A percentile compares a stretch with the other conserved stretches of the same genome.
Conservation (phyloP, 2,329 filamentous ascomycete species). For the Lanzia echinophila region DNA sequence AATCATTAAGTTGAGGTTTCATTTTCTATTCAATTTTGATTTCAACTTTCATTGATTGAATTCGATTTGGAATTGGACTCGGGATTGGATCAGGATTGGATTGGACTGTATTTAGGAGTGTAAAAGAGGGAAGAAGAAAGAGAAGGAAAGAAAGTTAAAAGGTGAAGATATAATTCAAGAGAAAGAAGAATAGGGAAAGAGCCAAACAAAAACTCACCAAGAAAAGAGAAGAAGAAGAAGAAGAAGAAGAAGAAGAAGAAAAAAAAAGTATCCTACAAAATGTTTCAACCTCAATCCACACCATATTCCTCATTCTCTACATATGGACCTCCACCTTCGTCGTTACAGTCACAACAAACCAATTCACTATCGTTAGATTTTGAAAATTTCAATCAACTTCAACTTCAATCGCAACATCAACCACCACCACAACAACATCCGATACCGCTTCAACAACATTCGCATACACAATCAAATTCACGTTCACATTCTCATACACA, state of each 20-base stretch:
- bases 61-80: too few species aligned
- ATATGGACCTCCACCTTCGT: conserved; percentile 16
- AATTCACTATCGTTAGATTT: conserved; percentile 7
- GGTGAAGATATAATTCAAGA: too few species aligned
- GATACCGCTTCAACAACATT: neutral
- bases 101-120: too few species aligned
- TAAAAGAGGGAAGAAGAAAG: too few species aligned
- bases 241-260: neutral
- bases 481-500: neutral
- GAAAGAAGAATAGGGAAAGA: neutral
- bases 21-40: too few species aligned
- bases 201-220: neutral
- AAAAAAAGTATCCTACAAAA: conserved; percentile 7
- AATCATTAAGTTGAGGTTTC: too few species aligned
- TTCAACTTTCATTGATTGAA: too few species aligned
- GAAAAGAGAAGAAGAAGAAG: neutral
- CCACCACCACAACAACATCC: neutral
- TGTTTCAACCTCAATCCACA: conserved; percentile 31
- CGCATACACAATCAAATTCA: neutral
- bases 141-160: too few species aligned
- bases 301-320: conserved; percentile 23
- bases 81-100: too few species aligned
- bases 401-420: neutral
- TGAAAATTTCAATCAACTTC: neutral
- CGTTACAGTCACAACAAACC: neutral